A percentile compares a stretch with the other conserved stretches of the same genome.
Evolutionary conservation across 768 basidiomycete species (phyloP).

Genomic region (Rhodocollybia butyracea): DNA sequence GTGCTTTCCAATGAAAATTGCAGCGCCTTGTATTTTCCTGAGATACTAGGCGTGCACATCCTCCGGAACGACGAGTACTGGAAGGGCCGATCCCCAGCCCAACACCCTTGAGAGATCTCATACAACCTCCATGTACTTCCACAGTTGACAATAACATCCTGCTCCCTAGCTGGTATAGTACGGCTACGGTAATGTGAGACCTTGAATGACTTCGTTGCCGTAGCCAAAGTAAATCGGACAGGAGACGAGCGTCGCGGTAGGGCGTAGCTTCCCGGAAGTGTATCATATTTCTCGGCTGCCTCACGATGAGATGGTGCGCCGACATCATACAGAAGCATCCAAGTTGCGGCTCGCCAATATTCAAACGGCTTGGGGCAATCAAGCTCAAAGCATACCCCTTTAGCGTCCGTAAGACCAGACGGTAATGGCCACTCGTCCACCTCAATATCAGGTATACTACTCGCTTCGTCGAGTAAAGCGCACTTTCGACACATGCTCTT

Average conservation of each 20-base stretch:
- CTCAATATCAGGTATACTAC: constrained; percentile 17
- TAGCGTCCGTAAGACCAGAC: constrained; percentile 10
- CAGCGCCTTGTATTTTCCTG: constrained; percentile 27
- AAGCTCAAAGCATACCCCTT: constrained; percentile 40
- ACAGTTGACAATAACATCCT: constrained; percentile 24
- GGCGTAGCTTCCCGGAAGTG: constrained; percentile 12
- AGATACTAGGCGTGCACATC: constrained; percentile 16
- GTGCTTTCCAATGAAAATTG: constrained; percentile 33
- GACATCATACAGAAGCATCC: constrained; percentile 33
- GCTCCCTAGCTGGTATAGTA: constrained; percentile 13
- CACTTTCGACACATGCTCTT: constrained; percentile 26
- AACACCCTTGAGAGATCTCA: constrained; percentile 12
- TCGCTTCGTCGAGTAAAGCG: constrained; percentile 10
- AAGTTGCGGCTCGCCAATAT: constrained; percentile 42
- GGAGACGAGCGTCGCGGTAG: constrained; percentile 7
- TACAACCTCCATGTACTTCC: constrained; percentile 22
- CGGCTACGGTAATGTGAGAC: constrained; percentile 26
- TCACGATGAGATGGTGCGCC: constrained; percentile 15
- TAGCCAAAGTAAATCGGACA: constrained; percentile 32
- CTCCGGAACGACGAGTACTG: not conserved
- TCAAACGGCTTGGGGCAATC: constrained; percentile 33
- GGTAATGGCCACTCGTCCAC: constrained; percentile 50
- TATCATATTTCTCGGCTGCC: constrained; percentile 9
- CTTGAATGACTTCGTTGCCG: constrained; percentile 19
- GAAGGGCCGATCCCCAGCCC: not conserved